Conservation (phyloP, 768 basidiomycete genomes). For the Termitomyces eurrhizus region DNA sequence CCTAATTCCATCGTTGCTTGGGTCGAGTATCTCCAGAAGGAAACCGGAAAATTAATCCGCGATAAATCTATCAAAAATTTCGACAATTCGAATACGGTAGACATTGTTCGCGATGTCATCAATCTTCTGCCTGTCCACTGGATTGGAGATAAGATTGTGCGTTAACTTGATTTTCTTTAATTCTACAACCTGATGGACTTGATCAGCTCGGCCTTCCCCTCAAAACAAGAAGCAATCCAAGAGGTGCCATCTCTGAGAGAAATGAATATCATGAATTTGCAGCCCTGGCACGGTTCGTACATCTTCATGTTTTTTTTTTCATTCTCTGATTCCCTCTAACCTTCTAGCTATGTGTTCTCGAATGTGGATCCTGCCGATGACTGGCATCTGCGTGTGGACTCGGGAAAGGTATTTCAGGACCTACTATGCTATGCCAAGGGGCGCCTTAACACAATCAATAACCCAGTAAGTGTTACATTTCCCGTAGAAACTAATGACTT, state of each 20-base stretch:
- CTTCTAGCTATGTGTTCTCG: constrained; percentile 39
- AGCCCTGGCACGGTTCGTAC: constrained; percentile 45
- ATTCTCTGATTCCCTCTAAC: neutral
- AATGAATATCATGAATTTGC: constrained; percentile 39
- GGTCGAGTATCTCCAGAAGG: constrained; percentile 29
- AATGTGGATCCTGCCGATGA: constrained; percentile 42
- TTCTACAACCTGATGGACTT: neutral
- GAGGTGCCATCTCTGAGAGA: constrained; percentile 34
- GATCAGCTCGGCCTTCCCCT: constrained; percentile 42
- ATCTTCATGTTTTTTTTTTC: neutral
- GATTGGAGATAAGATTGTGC: constrained; percentile 54
- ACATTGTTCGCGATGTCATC: constrained; percentile 66
- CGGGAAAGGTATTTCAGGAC: constrained; percentile 26
- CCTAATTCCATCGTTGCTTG: neutral
- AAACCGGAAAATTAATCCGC: constrained; percentile 27
- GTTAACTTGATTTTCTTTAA: constrained; percentile 19
- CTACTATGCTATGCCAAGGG: constrained; percentile 26
- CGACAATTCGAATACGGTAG: constrained; percentile 32
- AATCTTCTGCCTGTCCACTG: constrained; percentile 60
- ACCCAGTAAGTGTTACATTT: constrained; percentile 17
- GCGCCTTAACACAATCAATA: constrained; percentile 25
- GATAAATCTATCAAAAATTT: constrained; percentile 29
- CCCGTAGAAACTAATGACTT: neutral
- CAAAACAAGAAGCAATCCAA: constrained; percentile 27
- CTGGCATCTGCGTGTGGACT: constrained; percentile 42